Conservation (phyloP, 495 filamentous ascomycete species). For the Penicillium ochrochloron region DNA sequence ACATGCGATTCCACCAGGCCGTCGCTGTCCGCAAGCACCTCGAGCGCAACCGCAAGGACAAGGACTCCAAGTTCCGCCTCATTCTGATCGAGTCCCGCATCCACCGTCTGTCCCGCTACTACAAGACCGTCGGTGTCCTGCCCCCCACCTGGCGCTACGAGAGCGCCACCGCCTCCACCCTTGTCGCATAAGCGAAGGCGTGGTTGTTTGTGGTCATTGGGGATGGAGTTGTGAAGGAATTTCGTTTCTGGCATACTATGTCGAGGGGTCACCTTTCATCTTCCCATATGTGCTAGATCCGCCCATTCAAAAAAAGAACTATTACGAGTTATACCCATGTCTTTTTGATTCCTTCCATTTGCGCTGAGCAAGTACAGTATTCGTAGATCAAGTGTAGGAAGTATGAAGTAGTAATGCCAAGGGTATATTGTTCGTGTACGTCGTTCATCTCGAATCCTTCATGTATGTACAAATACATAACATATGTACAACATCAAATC, state of each 20-base stretch:
- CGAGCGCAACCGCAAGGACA: conserved; percentile 99
- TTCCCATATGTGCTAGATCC: conserved; percentile 35
- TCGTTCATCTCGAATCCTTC: conserved; percentile 3
- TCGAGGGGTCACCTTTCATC: conserved; percentile 18
- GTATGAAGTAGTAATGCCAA: background rate
- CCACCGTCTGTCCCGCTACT: conserved; percentile 95
- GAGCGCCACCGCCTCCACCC: conserved; percentile 62
- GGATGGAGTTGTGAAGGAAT: conserved; percentile 22
- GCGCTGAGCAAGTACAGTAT: background rate
- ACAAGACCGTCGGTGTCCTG: conserved; percentile 98
- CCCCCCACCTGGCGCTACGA: conserved; percentile 99
- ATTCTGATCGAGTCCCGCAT: conserved; percentile 99
- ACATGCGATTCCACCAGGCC: conserved; percentile 56
- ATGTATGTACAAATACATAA: conserved; percentile 15
- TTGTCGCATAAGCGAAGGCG: conserved; percentile 54
- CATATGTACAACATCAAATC: conserved; percentile 12
- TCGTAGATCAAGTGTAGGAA: background rate
- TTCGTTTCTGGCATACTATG: conserved; percentile 9
- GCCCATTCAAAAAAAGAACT: conserved; percentile 35
- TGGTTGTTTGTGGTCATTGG: conserved; percentile 34
- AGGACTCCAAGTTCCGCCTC: conserved; percentile 98
- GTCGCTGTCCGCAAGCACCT: conserved; percentile 99
- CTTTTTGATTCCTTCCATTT: conserved; percentile 9
- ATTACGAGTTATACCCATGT: conserved; percentile 40
- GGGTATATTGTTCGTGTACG: conserved; percentile 15